These are phyloP conservation scores for Leccinum fuscescens DNA, from an alignment of 1,284 basidiomycete genomes.

Conservation along the genomic window DNA sequence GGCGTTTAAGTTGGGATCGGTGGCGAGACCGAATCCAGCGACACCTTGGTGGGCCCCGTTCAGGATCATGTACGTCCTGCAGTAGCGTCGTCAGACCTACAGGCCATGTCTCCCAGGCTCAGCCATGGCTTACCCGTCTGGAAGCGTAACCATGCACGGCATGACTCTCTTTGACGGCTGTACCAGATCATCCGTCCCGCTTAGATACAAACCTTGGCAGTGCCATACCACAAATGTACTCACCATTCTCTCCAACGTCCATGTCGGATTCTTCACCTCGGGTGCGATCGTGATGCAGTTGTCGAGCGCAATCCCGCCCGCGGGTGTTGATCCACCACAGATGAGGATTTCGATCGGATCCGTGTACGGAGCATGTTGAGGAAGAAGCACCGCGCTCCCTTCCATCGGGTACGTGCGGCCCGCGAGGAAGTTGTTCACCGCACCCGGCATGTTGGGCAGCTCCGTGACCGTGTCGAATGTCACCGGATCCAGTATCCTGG, in stretches of 20 bases:
- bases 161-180: constrained; percentile 76
- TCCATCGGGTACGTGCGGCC: constrained; percentile 79
- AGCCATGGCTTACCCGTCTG: constrained; percentile 38
- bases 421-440: constrained; percentile 69
- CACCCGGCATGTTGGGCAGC: constrained; percentile 71
- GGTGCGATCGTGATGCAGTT: constrained; percentile 69
- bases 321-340: constrained; percentile 72
- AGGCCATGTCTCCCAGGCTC: background rate
- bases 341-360: constrained; percentile 66
- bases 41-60: constrained; percentile 65
- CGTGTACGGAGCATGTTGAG: constrained; percentile 68
- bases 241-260: constrained; percentile 75
- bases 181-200: background rate
- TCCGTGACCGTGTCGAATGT: constrained; percentile 59
- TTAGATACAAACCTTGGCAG: background rate
- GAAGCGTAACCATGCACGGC: constrained; percentile 68
- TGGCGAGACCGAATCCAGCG: constrained; percentile 71
- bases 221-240: constrained; percentile 14
- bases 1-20: constrained; percentile 61
- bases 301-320: constrained; percentile 56
- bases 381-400: constrained; percentile 67
- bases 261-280: constrained; percentile 54
- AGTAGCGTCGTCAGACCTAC: background rate
- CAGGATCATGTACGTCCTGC: constrained; percentile 70
- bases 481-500: constrained; percentile 65